Base-by-base conservation (phyloP, 805 yeast genomes). In the Maudiozyma pseudohumilis region DNA sequence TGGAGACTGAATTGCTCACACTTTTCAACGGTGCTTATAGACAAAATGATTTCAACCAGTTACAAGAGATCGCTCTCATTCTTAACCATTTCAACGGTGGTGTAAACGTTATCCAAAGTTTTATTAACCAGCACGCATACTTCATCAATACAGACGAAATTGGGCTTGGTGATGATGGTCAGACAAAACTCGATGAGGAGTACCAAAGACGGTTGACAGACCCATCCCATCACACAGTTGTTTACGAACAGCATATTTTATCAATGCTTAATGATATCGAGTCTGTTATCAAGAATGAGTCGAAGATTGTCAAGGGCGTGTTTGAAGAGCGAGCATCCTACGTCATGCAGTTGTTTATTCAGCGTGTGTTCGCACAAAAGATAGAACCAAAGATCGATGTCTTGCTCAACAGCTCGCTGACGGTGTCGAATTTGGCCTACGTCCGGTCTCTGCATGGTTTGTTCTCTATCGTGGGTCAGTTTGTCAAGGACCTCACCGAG, bases 81-180 rank as follows among this genome's bases (percentile, higher is more conserved):
- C 65, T 88, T 35, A 72, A 77, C 37, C 83, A 77, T 43, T 89
- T 78, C 64, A 88, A 89, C 53, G 89, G 86, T 15, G 96, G 96
- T 10, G 69, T 74, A 9, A 77, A 80, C 41, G 89, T 88, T 7
- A 80, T 85, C 7, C 85, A 80, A 53, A 76, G 80, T 34, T 89
- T 84, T 60, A 82, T 88, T 29, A 77, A 75, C 53, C 86, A 83
- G 53, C 85, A 83, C 53, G 81, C 77, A 34, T 71, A 80, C 41
- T 81, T 88, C 56, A 65, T 61, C 34, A 49, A 58, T 47, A 61
- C 57, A 27, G 52, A 44, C 18, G 55, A 56, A 15, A 49, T 57
- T 22, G 59, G 55, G 30, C 39, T 52, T 6, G 53, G 57, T 22
- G 60, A 50, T 18, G 53, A 58, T 22, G 60, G 49, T 18, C 42